Percentiles rank a stretch among this genome's conserved stretches.
These are phyloP conservation scores for Chrysopogon serrulatus DNA, from an alignment of 176 grass and related monocot genomes.

Conservation along the genomic window DNA sequence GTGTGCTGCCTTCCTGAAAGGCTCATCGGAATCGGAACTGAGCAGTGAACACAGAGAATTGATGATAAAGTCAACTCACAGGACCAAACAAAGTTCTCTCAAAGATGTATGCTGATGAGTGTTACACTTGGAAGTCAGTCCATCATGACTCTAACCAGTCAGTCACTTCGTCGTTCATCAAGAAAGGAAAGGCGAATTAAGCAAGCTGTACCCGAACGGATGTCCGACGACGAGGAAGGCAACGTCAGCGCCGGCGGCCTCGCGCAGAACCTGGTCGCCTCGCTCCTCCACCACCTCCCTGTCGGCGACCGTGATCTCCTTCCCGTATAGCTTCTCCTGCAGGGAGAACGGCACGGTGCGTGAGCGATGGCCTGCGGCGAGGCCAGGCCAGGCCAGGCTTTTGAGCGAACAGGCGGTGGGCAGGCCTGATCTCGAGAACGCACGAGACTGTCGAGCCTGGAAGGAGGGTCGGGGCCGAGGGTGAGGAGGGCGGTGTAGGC, in stretches of 20 bases:
- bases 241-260: slow-evolving; percentile 44
- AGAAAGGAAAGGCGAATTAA: background rate
- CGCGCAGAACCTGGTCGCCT: slow-evolving; percentile 55
- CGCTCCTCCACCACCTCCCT: slow-evolving; percentile 91
- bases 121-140: too few relatives aligned
- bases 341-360: background rate
- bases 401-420: slow-evolving; percentile 12
- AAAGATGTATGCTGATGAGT: too few relatives aligned
- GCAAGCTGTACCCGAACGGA: slow-evolving; percentile 68
- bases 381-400: too few relatives aligned
- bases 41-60: background rate
- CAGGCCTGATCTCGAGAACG: background rate
- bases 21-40: too few relatives aligned
- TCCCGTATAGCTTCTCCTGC: slow-evolving; percentile 83
- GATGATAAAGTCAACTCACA: background rate
- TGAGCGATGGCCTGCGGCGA: too few relatives aligned
- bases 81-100: background rate
- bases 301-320: slow-evolving; percentile 69
- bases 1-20: slow-evolving; percentile 74
- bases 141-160: too few relatives aligned
- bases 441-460: slow-evolving; percentile 66
- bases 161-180: too few relatives aligned
- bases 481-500: slow-evolving; percentile 93
- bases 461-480: slow-evolving; percentile 68
- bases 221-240: slow-evolving; percentile 91